A percentile compares a stretch with the other conserved stretches of the same genome.
Conservation (phyloP, 2,329 filamentous ascomycete genomes). For the Cytospora leucostoma region DNA sequence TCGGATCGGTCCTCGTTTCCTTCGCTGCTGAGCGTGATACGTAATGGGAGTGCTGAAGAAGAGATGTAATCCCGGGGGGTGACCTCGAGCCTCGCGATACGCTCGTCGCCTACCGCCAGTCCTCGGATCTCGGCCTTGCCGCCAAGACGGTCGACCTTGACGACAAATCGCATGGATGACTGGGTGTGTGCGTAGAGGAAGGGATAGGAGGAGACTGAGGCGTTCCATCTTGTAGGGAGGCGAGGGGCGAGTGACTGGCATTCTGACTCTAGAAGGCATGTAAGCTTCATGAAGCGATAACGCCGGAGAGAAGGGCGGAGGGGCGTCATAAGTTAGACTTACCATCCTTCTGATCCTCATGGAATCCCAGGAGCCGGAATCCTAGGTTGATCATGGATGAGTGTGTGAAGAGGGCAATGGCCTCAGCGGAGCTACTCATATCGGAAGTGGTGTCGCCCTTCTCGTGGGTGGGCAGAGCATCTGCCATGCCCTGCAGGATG, state of each 20-base stretch:
- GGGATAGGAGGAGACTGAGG: conserved; percentile 66
- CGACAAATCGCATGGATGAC: conserved; percentile 79
- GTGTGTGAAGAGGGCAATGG: conserved; percentile 80
- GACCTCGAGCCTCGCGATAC: conserved; percentile 76
- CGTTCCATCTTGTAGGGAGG: conserved; percentile 80
- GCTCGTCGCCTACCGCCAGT: conserved; percentile 77
- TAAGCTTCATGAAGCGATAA: conserved; percentile 6
- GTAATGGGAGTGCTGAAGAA: conserved; percentile 55
- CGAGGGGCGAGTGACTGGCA: conserved; percentile 60
- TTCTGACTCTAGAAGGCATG: conserved; percentile 49
- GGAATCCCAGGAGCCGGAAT: conserved; percentile 81
- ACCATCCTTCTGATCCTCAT: conserved; percentile 78
- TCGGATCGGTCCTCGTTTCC: conserved; percentile 51
- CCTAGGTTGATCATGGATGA: conserved; percentile 78
- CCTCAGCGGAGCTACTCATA: conserved; percentile 74
- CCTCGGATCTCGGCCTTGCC: conserved; percentile 82
- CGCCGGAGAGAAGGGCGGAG: neutral
- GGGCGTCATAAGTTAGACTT: conserved; percentile 30
- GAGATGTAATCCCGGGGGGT: conserved; percentile 74
- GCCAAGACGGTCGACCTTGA: conserved; percentile 81
- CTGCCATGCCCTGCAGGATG: conserved; percentile 58
- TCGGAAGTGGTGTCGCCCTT: conserved; percentile 58
- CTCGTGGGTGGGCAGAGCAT: conserved; percentile 58
- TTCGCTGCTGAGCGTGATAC: conserved; percentile 52
- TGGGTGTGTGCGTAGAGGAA: conserved; percentile 88